phyloP scores from a whole-genome alignment of 768 basidiomycete species.

The Austroboletus festivus region DNA sequence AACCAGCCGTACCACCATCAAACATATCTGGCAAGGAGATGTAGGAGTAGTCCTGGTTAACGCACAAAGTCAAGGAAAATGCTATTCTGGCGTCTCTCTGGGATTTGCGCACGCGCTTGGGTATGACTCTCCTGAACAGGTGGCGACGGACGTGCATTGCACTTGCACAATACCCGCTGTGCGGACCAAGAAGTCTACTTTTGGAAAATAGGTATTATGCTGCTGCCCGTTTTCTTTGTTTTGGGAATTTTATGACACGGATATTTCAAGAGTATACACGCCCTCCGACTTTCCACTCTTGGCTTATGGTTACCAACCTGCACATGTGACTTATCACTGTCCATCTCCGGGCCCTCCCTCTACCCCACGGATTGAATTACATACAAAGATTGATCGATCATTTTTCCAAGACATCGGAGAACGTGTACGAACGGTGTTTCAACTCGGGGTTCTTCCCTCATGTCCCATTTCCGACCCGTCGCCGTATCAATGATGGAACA shows the following conservation, averaged over 20 bases:
- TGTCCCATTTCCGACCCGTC: constrained; percentile 18
- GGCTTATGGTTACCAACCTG: constrained; percentile 91
- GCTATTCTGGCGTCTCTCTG: constrained; percentile 45
- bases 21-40: constrained; percentile 21
- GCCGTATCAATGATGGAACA: too few species aligned
- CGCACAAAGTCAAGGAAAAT: constrained; percentile 48
- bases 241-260: constrained; percentile 2
- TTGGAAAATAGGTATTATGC: constrained; percentile 60
- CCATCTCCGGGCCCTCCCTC: constrained; percentile 79
- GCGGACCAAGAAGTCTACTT: constrained; percentile 60
- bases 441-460: constrained; percentile 42
- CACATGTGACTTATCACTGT: constrained; percentile 91
- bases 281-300: constrained; percentile 93
- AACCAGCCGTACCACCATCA: constrained; percentile 1
- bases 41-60: constrained; percentile 52
- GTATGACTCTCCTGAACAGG: constrained; percentile 58
- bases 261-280: constrained; percentile 63
- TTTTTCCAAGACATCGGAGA: constrained; percentile 94
- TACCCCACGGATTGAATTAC: constrained; percentile 61
- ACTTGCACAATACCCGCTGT: constrained; percentile 52
- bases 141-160: constrained; percentile 55
- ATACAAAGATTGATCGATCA: constrained; percentile 87
- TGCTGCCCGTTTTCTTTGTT: not conserved
- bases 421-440: constrained; percentile 78
- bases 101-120: constrained; percentile 50